Conservation (phyloP, 176 grass and related monocot species). For the Zea luxurians region DNA sequence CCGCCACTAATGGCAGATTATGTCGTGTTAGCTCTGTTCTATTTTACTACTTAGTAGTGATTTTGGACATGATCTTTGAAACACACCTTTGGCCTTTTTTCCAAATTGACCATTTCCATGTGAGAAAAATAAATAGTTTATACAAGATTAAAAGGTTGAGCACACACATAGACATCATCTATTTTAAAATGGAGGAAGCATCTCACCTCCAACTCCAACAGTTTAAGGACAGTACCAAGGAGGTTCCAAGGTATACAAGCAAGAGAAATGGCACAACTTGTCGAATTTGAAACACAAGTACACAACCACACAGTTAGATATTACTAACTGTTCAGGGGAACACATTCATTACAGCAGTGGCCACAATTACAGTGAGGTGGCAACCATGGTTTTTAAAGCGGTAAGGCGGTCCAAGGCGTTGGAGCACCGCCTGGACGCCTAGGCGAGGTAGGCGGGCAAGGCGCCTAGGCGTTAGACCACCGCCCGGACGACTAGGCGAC, state of each 20-base stretch:
- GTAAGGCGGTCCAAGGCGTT: too few species aligned
- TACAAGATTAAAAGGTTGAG: not conserved
- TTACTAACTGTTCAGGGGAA: not conserved
- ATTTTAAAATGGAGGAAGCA: not conserved
- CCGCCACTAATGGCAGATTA: not conserved
- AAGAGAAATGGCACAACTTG: not conserved
- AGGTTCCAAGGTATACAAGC: constrained; percentile 5
- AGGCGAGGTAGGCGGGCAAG: too few species aligned
- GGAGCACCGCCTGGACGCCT: too few species aligned
- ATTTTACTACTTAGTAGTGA: not conserved
- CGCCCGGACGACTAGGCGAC: too few species aligned
- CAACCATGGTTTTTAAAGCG: too few species aligned
- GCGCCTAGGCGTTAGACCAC: too few species aligned
- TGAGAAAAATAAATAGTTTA: not conserved
- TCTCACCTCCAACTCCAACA: not conserved
- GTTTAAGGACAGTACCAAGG: not conserved
- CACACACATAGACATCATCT: not conserved
- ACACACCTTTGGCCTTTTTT: not conserved
- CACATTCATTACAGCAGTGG: not conserved
- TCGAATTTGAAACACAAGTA: not conserved
- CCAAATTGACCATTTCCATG: not conserved
- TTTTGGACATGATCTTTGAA: not conserved
- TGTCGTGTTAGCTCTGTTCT: not conserved
- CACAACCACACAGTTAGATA: not conserved
- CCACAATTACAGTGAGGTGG: not conserved